Conservation (phyloP, 768 basidiomycete species). For the Russula virescens region DNA sequence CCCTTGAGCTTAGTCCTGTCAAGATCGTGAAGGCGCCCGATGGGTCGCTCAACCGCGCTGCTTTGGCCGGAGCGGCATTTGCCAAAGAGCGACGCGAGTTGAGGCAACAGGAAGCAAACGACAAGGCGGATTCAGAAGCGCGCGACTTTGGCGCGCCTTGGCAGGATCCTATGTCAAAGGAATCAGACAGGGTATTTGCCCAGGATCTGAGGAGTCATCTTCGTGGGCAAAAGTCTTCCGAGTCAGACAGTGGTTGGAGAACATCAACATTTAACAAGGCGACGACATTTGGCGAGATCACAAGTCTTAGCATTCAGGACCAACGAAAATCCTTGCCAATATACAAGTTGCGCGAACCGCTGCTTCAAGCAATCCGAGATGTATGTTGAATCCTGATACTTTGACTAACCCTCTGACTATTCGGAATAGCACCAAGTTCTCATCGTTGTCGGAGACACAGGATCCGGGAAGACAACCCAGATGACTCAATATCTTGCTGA, state of each 20-base stretch:
- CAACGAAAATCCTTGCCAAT: slow-evolving; percentile 90
- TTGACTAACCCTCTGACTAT: slow-evolving; percentile 23
- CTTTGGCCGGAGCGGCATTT: slow-evolving; percentile 85
- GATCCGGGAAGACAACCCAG: slow-evolving; percentile 98
- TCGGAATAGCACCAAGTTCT: slow-evolving; percentile 81
- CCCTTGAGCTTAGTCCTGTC: slow-evolving; percentile 92
- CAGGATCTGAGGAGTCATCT: slow-evolving; percentile 83
- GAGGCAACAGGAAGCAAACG: slow-evolving; percentile 90
- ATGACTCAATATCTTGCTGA: slow-evolving; percentile 99
- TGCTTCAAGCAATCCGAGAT: slow-evolving; percentile 85
- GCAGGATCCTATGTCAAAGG: slow-evolving; percentile 96
- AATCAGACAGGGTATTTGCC: slow-evolving; percentile 82
- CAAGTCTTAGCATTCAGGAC: slow-evolving; percentile 84
- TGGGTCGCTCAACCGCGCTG: slow-evolving; percentile 93
- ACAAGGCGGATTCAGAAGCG: slow-evolving; percentile 88
- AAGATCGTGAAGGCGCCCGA: slow-evolving; percentile 99
- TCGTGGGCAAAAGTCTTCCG: slow-evolving; percentile 75
- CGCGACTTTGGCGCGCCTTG: slow-evolving; percentile 95
- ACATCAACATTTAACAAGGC: slow-evolving; percentile 91
- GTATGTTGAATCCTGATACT: slow-evolving; percentile 43
- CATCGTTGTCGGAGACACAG: slow-evolving; percentile 97
- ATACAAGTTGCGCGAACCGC: slow-evolving; percentile 85
- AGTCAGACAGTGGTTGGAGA: slow-evolving; percentile 80
- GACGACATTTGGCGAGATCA: slow-evolving; percentile 92
- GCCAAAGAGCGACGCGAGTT: slow-evolving; percentile 95